Conservation (phyloP, 2,329 filamentous ascomycete genomes). For the Ophiostoma perfectum region DNA sequence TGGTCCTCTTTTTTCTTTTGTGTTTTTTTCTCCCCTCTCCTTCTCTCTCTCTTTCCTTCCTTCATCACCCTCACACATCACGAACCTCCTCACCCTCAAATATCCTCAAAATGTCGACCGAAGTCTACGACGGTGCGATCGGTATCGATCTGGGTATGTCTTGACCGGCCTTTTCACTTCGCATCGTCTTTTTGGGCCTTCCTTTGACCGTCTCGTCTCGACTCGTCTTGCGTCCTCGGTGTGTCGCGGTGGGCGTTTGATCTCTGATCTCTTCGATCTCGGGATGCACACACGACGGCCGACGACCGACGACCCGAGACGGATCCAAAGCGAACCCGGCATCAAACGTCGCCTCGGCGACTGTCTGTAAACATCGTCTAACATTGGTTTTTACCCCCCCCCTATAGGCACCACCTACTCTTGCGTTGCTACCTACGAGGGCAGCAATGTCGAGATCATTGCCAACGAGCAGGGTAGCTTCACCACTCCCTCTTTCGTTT, state of each 20-base stretch:
- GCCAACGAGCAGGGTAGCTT: constrained; percentile 99
- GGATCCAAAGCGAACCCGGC: neutral
- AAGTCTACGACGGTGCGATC: constrained; percentile 99
- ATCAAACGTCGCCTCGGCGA: neutral
- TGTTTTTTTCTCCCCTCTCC: constrained; percentile 8
- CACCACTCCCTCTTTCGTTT: constrained; percentile 98
- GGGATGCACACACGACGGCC: too few species aligned
- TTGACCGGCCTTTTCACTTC: neutral
- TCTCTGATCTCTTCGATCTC: too few species aligned
- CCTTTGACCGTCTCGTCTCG: neutral
- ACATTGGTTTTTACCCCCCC: too few species aligned
- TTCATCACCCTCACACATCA: constrained; percentile 14
- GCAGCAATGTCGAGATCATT: constrained; percentile 99
- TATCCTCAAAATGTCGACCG: constrained; percentile 67
- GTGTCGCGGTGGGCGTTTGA: too few species aligned
- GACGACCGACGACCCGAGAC: too few species aligned
- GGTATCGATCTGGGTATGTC: constrained; percentile 97
- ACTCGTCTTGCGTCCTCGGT: neutral
- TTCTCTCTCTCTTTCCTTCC: constrained; percentile 14
- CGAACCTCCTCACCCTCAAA: constrained; percentile 12
- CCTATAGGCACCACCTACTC: constrained; percentile 92
- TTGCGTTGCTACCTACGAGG: constrained; percentile 98
- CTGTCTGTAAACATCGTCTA: neutral
- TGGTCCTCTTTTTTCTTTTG: neutral
- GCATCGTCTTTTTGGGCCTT: neutral